Evolutionary conservation across 495 filamentous ascomycete genomes (phyloP).

Genomic region (Hypoxylon fuscum): DNA sequence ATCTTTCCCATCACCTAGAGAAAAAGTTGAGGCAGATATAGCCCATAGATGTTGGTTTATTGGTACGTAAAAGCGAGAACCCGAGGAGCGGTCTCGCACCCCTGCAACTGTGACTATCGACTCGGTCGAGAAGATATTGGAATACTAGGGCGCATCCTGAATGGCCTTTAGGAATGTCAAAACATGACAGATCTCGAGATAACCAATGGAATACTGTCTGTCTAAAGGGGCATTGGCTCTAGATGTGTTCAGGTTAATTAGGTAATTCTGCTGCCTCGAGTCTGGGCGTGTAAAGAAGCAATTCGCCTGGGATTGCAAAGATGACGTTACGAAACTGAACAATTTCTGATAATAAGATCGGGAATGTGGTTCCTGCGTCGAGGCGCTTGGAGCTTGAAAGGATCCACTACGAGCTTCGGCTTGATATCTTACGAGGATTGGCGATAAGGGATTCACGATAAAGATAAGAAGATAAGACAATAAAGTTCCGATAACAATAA

Average conservation of each 20-base stretch:
- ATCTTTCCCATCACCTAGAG: conserved; percentile 3
- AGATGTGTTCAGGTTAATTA: not conserved
- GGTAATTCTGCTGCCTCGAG: not conserved
- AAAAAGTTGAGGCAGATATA: conserved; percentile 2
- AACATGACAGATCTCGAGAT: conserved; percentile 10
- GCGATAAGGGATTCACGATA: conserved; percentile 13
- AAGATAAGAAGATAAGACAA: conserved; percentile 1
- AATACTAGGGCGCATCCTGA: conserved; percentile 31
- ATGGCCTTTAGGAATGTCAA: conserved; percentile 9
- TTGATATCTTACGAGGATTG: not conserved
- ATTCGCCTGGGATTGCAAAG: conserved; percentile 6
- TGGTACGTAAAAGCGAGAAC: not conserved
- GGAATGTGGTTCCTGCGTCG: not conserved
- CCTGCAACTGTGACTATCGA: conserved; percentile 27
- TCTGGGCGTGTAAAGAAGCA: not conserved
- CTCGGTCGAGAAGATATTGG: conserved; percentile 15
- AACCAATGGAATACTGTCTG: conserved; percentile 6
- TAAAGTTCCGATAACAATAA: conserved; percentile 16
- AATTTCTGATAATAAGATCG: not conserved
- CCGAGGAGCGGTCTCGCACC: not conserved
- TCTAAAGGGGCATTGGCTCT: not conserved
- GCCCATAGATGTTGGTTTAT: not conserved
- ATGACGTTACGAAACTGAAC: conserved; percentile 10
- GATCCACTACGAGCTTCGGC: conserved; percentile 12
- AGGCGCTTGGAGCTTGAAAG: conserved; percentile 3